Base-by-base conservation (phyloP, 169 alveolate species). In the Plasmodium coatneyi region DNA sequence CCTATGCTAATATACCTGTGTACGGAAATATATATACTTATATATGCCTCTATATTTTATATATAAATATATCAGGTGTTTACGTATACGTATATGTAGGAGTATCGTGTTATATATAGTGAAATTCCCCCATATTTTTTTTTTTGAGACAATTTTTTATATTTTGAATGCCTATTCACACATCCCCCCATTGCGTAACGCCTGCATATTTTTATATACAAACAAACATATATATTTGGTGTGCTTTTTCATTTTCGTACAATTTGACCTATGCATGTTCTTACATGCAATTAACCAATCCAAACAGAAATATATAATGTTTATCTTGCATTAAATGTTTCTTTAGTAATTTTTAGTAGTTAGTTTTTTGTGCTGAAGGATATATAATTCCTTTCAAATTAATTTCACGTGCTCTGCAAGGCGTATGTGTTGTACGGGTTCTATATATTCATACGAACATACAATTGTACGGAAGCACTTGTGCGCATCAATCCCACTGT, bases 311-410 rank as follows among this genome's bases (percentile, higher is more conserved):
- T 49, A 79, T 43, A 79, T 79, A 79, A 79, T 79, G 84, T 49
- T 79, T 30, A 79, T 49, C 46, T 79, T 36, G 32, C 79, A 80
- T 49, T 49, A 80, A 80, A 46, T 80, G 30, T 36, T 19, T 80
- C 87, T 70, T 83, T 83, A 83, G 70, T 52, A 83, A 83, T 83
- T 83, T 83, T 83, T 83, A 83, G 70, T 83, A 83, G 92, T 83
- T 83, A 83, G 6, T 83, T 83, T 83, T 83, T 83, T 83, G 92
- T 83, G 92, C 66, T 12, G 71, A 83, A 83, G 74, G 81, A 36
- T 19, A 49, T 49, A 36, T 82, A 34, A 34, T 16, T n/a, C 41
- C 60, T 30, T 49, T 56, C 90, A 80, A 22, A 80, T 79, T 79
- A 30, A 66, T 22, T 66, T 19, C 76, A 66, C 36, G 76, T 66